Conservation (phyloP, 148 eudicot genomes). For the Chenopodium suecicum region DNA sequence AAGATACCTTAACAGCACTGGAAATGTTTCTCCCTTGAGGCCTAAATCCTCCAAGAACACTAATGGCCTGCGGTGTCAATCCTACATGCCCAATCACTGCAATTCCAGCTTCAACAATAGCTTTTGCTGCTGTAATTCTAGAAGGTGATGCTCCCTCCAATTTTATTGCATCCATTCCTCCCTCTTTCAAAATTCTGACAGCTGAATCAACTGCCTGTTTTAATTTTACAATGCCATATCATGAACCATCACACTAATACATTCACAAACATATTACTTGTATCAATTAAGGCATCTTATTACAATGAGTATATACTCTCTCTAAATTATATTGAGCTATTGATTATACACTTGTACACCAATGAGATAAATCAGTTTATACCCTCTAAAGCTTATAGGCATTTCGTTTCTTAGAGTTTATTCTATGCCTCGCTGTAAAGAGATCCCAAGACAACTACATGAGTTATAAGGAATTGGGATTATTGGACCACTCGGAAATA, state of each 20-base stretch:
- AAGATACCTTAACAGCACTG: constrained; percentile 80
- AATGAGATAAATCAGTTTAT: background rate
- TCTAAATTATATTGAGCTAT: background rate
- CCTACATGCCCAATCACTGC: constrained; percentile 98
- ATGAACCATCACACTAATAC: constrained; percentile 23
- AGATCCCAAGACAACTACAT: background rate
- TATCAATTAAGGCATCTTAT: background rate
- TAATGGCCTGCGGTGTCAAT: constrained; percentile 92
- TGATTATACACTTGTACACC: background rate
- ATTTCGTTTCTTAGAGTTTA: no score
- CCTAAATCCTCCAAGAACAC: constrained; percentile 97
- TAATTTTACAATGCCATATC: constrained; percentile 51
- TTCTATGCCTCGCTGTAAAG: background rate
- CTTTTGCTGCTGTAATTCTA: constrained; percentile 84
- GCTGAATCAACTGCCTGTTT: constrained; percentile 96
- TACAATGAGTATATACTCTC: background rate
- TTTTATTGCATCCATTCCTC: constrained; percentile 97
- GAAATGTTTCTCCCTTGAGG: constrained; percentile 84
- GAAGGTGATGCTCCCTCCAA: constrained; percentile 92
- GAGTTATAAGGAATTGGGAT: background rate
- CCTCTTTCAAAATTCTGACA: constrained; percentile 85
- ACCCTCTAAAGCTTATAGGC: background rate
- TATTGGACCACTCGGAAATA: background rate
- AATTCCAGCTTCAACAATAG: constrained; percentile 93
- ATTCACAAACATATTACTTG: background rate